Conservation (phyloP, 305 asterid species). For the Solanum hybrid region DNA sequence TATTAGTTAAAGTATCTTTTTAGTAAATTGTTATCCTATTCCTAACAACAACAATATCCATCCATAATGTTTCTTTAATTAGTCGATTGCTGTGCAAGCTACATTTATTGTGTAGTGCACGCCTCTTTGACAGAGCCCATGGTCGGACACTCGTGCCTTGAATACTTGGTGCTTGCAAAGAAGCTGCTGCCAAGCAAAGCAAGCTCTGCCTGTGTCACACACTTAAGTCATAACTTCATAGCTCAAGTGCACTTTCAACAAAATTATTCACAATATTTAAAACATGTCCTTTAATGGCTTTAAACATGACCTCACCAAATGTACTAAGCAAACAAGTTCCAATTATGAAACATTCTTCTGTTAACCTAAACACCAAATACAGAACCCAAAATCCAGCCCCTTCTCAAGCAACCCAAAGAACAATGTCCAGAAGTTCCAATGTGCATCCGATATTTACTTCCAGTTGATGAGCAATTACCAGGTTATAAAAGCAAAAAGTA, state of each 20-base stretch:
- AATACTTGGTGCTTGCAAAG: neutral
- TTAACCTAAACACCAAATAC: neutral
- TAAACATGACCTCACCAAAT: neutral
- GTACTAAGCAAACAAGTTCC: neutral
- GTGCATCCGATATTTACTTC: neutral
- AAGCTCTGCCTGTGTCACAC: neutral
- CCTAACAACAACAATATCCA: neutral
- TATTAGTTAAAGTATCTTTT: neutral
- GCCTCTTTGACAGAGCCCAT: neutral
- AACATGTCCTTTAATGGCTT: neutral
- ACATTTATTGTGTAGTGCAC: neutral
- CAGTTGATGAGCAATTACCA: neutral
- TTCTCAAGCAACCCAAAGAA: neutral
- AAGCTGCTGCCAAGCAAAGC: neutral
- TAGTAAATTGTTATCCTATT: neutral
- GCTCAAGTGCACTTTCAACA: neutral
- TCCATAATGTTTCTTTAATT: neutral
- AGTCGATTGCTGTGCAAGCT: neutral
- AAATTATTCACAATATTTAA: neutral
- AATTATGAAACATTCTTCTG: neutral
- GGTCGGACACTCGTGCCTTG: neutral
- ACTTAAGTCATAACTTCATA: neutral
- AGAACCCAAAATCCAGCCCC: neutral
- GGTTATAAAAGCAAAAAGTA: neutral
- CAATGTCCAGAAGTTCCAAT: neutral